Base-by-base conservation (phyloP, 805 yeast genomes). In the Wickerhamomyces canadensis region DNA sequence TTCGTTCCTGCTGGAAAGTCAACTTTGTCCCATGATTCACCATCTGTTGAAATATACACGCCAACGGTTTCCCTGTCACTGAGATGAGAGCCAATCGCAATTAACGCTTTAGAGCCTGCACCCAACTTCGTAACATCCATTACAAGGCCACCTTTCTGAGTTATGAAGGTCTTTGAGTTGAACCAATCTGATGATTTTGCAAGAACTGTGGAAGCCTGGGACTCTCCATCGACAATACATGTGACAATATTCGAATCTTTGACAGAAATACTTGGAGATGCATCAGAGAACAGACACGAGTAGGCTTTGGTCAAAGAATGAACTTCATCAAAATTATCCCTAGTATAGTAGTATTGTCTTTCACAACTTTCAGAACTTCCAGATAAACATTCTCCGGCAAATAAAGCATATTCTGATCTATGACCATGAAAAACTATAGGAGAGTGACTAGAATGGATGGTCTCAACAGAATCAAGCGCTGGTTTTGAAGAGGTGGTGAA, bases 111-210 rank as follows among this genome's bases (percentile, higher is more conserved):
- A 31, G 63, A 54, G 4, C 60, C 50, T 3, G 57, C 55, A 22
- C 69, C 68, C 18, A 64, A 41, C 34, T 57, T 57, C n/a, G 56
- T 40, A 18, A 63, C 43, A 21, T 55, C 59, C 6, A 57, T 49
- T 21, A 64, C 37, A 19, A 57, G 37, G 9, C 65, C 63, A 24
- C 58, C 63, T 6, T 58, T 56, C 11, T 57, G 48, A 22, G 63
- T 45, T 16, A 53, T 49, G 26, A 49, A 54, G 23, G 56, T 54
- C n/a, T 43, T 44, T 2, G 64, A 44, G 27, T 59, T 51, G 56
- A 73, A 74, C 53, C 64, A 72, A 47, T 76, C 72, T n/a, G 57
- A 46, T 0, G 79, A 65, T 13, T 48, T 48, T 12, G 64, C 58
- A 23, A 78, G 52, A 9, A 51, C 47, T 7, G 48, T 39, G 6